phyloP scores from a whole-genome alignment of 805 yeast genomes.

The Suhomyces sp. region DNA sequence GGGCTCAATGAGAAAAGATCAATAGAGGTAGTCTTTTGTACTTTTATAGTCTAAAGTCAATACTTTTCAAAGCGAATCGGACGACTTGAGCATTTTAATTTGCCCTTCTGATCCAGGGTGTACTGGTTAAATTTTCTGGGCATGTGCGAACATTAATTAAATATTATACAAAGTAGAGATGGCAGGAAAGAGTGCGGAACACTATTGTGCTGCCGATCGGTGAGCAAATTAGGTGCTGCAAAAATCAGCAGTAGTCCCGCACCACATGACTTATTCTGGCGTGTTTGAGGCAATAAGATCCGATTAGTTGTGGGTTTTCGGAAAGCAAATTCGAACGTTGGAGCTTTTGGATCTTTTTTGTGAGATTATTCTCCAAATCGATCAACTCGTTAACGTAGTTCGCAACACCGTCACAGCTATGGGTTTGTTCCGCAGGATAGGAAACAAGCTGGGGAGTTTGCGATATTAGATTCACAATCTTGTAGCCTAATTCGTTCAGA shows the following conservation, averaged over 20 bases:
- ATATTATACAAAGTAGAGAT: too few species aligned
- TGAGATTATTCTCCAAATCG: conserved; percentile 9
- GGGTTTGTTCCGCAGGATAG: not conserved
- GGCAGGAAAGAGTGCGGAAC: too few species aligned
- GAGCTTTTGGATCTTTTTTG: not conserved
- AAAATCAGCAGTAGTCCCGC: not conserved
- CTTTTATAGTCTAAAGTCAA: not conserved
- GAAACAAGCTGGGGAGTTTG: conserved; percentile 3
- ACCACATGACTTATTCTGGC: not conserved
- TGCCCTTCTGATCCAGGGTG: not conserved
- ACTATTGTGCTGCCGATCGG: too few species aligned
- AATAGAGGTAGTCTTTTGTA: too few species aligned
- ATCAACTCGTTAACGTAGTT: conserved; percentile 10
- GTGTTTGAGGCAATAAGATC: not conserved
- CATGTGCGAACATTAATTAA: not conserved
- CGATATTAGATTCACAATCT: conserved; percentile 7
- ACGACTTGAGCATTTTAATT: not conserved
- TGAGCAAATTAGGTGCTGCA: not conserved
- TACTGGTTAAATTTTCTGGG: not conserved
- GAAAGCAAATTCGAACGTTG: not conserved
- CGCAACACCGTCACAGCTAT: conserved; percentile 7
- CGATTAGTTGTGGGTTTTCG: not conserved
- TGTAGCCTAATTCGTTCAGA: conserved; percentile 12
- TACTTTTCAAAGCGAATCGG: not conserved
- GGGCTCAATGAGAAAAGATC: too few species aligned